Percentiles rank a stretch among this genome's conserved stretches.
These are phyloP conservation scores for Penicillium mononematosum DNA, from an alignment of 495 filamentous ascomycete genomes.

Conservation along the genomic window DNA sequence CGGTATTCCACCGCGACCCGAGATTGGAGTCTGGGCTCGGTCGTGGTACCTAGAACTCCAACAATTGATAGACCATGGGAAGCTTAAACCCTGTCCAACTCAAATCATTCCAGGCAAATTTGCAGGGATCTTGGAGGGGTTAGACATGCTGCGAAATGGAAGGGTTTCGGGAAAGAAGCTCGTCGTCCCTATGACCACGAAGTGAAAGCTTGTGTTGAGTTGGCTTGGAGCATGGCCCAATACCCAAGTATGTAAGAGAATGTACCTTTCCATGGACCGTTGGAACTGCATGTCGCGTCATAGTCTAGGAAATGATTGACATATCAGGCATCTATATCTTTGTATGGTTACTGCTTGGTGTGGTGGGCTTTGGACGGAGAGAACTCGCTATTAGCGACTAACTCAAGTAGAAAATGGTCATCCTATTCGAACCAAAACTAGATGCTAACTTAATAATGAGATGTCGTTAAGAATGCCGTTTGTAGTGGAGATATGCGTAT, in stretches of 20 bases:
- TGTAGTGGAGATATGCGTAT: no score
- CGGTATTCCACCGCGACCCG: slow-evolving; percentile 21
- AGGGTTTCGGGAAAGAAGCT: slow-evolving; percentile 34
- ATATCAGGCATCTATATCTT: no score
- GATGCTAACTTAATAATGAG: no score
- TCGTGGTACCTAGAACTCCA: slow-evolving; percentile 25
- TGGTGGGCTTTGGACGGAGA: background rate
- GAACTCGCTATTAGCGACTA: no score
- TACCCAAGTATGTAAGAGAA: background rate
- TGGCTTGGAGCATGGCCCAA: background rate
- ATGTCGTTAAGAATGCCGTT: no score
- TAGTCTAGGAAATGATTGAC: background rate
- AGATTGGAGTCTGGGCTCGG: slow-evolving; percentile 24
- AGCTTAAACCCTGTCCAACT: slow-evolving; percentile 24
- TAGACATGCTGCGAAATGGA: slow-evolving; percentile 27
- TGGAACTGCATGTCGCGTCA: background rate
- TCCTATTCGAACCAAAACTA: background rate
- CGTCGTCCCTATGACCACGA: slow-evolving; percentile 15
- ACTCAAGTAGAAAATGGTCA: background rate
- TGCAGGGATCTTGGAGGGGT: slow-evolving; percentile 29
- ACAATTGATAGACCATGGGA: slow-evolving; percentile 20
- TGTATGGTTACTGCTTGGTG: background rate
- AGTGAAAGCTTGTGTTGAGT: background rate
- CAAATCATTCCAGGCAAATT: slow-evolving; percentile 23
- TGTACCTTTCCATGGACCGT: background rate